Conservation (phyloP, 768 basidiomycete species). For the Xerocomellus intermedius region DNA sequence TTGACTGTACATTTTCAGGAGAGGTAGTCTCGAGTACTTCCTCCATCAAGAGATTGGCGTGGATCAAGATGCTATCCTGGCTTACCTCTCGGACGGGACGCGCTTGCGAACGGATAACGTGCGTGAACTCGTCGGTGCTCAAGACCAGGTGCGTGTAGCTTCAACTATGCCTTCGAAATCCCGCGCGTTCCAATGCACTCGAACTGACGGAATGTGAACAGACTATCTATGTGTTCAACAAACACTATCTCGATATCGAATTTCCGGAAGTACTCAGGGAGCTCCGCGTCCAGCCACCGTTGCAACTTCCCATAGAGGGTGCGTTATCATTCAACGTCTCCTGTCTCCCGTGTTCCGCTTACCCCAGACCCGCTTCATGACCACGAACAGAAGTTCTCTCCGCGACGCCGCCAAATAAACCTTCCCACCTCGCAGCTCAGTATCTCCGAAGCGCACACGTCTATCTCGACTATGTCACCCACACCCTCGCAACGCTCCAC, state of each 20-base stretch:
- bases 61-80: slow-evolving; percentile 65
- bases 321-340: slow-evolving; percentile 8
- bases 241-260: slow-evolving; percentile 70
- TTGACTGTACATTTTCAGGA: slow-evolving; percentile 37
- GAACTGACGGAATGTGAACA: slow-evolving; percentile 24
- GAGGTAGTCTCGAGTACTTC: slow-evolving; percentile 67
- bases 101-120: slow-evolving; percentile 69
- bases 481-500: slow-evolving; percentile 50
- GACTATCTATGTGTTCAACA: slow-evolving; percentile 85
- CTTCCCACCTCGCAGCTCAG: slow-evolving; percentile 62
- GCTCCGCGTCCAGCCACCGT: slow-evolving; percentile 55
- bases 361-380: neutral
- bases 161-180: neutral
- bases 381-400: slow-evolving; percentile 49
- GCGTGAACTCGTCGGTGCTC: slow-evolving; percentile 69
- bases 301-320: slow-evolving; percentile 78
- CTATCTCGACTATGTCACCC: slow-evolving; percentile 62
- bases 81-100: slow-evolving; percentile 78
- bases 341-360: neutral
- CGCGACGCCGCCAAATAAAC: slow-evolving; percentile 71
- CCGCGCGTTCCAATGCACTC: neutral
- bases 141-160: slow-evolving; percentile 62
- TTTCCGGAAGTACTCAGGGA: slow-evolving; percentile 62
- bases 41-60: slow-evolving; percentile 71
- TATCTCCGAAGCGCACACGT: slow-evolving; percentile 62